Conservation (phyloP, 116 monocot species). For the Trichopus zeylanicus region DNA sequence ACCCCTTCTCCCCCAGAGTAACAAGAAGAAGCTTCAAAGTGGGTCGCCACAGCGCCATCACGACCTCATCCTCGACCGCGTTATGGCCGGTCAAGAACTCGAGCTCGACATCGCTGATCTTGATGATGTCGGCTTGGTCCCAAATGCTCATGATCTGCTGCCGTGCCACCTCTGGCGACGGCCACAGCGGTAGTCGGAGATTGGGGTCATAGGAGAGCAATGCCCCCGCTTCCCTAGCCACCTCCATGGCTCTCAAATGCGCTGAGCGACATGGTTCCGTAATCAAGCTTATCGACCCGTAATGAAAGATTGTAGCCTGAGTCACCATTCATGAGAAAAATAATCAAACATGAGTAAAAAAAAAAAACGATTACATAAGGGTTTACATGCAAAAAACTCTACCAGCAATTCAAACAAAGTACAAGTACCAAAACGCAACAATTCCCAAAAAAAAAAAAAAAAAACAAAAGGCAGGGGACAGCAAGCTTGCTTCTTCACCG, state of each 20-base stretch:
- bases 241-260: constrained; percentile 54
- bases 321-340: background rate
- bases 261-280: constrained; percentile 62
- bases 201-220: constrained; percentile 66
- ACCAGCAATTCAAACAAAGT: too few species aligned
- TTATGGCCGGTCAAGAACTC: constrained; percentile 68
- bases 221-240: constrained; percentile 48
- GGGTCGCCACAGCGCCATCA: constrained; percentile 58
- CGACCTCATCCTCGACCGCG: constrained; percentile 62
- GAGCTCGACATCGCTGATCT: constrained; percentile 77
- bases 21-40: constrained; percentile 64
- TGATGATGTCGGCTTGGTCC: constrained; percentile 66
- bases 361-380: background rate
- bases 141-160: constrained; percentile 67
- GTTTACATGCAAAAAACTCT: too few species aligned
- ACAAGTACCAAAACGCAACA: background rate
- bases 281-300: constrained; percentile 71
- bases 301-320: constrained; percentile 59
- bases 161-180: constrained; percentile 36
- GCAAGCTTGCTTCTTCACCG: too few species aligned
- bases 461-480: too few species aligned
- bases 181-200: constrained; percentile 57
- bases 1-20: constrained; percentile 64
- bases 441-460: background rate
- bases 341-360: background rate